Evolutionary conservation across 495 filamentous ascomycete genomes (phyloP).

Genomic region (Delitschia confertaspora): DNA sequence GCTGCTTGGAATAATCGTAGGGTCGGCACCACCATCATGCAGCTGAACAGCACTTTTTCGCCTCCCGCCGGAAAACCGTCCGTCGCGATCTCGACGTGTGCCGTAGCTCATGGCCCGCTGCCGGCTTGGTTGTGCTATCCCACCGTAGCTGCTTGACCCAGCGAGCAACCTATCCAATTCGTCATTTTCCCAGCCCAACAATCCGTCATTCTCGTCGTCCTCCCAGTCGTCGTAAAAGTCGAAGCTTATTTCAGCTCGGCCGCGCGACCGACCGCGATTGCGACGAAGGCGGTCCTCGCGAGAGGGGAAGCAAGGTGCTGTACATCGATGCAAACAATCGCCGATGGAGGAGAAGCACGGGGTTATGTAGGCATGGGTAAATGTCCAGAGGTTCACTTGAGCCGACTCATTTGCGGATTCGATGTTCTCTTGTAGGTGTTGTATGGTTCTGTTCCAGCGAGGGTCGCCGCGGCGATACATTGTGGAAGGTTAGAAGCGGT

Average conservation of each 20-base stretch:
- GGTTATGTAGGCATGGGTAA: constrained; percentile 72
- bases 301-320: constrained; percentile 60
- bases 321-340: constrained; percentile 58
- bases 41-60: constrained; percentile 57
- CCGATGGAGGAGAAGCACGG: constrained; percentile 67
- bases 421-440: constrained; percentile 84
- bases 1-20: constrained; percentile 83
- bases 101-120: constrained; percentile 87
- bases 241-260: constrained; percentile 71
- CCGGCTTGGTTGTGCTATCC: constrained; percentile 56
- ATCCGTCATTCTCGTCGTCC: constrained; percentile 56
- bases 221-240: constrained; percentile 99
- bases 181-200: constrained; percentile 63
- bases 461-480: constrained; percentile 71
- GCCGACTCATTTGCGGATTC: constrained; percentile 88
- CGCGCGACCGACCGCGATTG: constrained; percentile 47
- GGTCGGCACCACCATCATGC: constrained; percentile 57
- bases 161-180: constrained; percentile 83
- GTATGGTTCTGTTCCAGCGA: constrained; percentile 85
- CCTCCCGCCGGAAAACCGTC: constrained; percentile 31
- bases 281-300: constrained; percentile 67
- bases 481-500: neutral
- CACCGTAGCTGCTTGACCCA: constrained; percentile 48
- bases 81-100: constrained; percentile 43
- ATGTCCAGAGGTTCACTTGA: constrained; percentile 78